Base-by-base conservation (phyloP, 345 rosid genomes). In the Anacardium occidentale region DNA sequence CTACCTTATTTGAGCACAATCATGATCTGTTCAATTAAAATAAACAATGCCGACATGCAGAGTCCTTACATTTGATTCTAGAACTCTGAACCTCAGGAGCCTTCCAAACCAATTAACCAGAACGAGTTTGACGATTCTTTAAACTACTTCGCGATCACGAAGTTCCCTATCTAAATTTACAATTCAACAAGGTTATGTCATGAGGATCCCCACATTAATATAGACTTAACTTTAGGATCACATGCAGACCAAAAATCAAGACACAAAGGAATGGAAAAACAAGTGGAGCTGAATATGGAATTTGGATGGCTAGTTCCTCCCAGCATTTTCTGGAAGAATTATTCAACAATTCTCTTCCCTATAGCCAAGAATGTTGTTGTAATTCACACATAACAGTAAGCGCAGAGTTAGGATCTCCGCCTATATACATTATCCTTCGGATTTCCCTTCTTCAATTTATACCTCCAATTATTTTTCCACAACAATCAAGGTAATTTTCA, bases 401-500 rank as follows among this genome's bases (percentile, higher is more conserved):
- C 81, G 76, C 53, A 70, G 50, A 44, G 12, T 56, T 48, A 40
- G 70, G 74, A 59, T 81, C 79, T n/a, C 26, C 69, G 51, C 72
- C 73, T 65, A 17, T 48, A 17, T 48, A 10, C 15, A 29, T 21
- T 47, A 26, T 8, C 65, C 21, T 48, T 29, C 14, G 1, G 34
- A 45, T 58, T 26, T 7, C 25, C 64, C 15, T 5, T 25, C 42
- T 48, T 60, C 44, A 44, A 13, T 24, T 56, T 71, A 5, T 4
- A 1, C n/a, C 51, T 11, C 56, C 18, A 32, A 3, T 52, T 10
- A 42, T 66, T 42, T 54, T 62, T 50, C 71, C 40, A 45, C 74
- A 59, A 76, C 20, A 58, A 25, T 42, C 82, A 69, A 75, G 82
- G 82, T 80, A n/a, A 53, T 32, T 58, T 34, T 26, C 26, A 17